Base-by-base conservation (phyloP, 768 basidiomycete species). In the Pleurotus sapidus region DNA sequence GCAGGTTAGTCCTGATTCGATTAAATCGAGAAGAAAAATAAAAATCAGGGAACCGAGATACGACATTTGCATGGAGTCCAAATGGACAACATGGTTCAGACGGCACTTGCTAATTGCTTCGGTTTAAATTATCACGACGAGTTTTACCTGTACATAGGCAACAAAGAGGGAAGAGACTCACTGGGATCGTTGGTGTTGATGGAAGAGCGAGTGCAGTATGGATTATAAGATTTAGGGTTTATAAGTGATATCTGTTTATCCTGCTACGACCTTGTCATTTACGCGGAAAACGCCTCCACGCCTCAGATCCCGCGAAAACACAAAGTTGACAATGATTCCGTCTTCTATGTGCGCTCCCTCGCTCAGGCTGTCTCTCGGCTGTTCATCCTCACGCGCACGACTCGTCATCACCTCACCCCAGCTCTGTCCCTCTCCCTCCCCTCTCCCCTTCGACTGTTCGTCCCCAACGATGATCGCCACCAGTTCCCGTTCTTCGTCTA, bases 21-120 rank as follows among this genome's bases (percentile, higher is more conserved):
- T 45, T n/a, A 8, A 9, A 45, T 45, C 42, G 3, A n/a, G 42
- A n/a, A 18, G 51, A 42, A n/a, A 34, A 61, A 64, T 57, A 63
- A 64, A 61, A 56, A 72, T 81, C 80, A 81, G 79, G 78, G 79
- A 80, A 79, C 80, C 80, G 77, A 70, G 74, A 71, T 62, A 76
- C 78, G 78, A 78, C 79, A 70, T 47, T 63, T 62, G 38, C 45
- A 24, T 56, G 18, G 15, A 46, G 30, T 9, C 30, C 30, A 34
- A 34, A 34, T 4, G 30, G 62, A 68, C 63, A 68, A 66, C 70
- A 68, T 63, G 73, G 72, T 78, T 81, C 78, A 71, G 80, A 80
- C 80, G 80, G 80, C 80, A 81, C 80, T 81, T 81, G 79, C 80
- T 81, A 80, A 77, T 70, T 72, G 67, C 56, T 56, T 77, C 74